Base-by-base conservation (phyloP, 108 stramenopile genomes). In the Craspedostauros australis region DNA sequence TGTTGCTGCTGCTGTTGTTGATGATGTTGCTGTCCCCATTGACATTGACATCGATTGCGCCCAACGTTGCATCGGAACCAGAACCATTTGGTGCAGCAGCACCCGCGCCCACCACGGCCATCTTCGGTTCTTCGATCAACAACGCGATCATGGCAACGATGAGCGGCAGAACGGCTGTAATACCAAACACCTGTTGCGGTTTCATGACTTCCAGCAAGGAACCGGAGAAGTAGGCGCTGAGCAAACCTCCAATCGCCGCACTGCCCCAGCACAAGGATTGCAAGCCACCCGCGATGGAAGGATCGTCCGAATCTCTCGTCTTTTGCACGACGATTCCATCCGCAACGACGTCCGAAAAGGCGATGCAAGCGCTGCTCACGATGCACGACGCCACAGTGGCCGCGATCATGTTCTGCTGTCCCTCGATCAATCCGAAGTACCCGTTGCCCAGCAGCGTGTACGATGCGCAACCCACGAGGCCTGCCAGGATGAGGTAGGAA, bases 251-350 rank as follows among this genome's bases (percentile, higher is more conserved):
- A 40, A 94, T 50, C 7, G 93, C 83, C 5, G 90, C 84, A 45
- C 69, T 65, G 45, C 91, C 84, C 96, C 96, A 97, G 66, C 95
- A 95, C 4, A 95, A 49, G 26, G 75, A 76, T 58, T 95, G 96
- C 29, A 95, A 68, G n/a, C 84, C 82, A 29, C 85, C 86, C 16
- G 86, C 82, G 3, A 84, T 38, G 6, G 57, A 54, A 22, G 79
- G 76, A 64, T 88, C 81, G 14, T 74, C 60, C 29, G 86, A 73
- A 22, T 92, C 84, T 39, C 85, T 57, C 37, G 89, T 80, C 40
- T 73, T 84, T 58, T 93, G 83, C 7, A 97, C 96, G 11, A 95
- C 95, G 44, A 97, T 90, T 8, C 93, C 91, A 77, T 97, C 96
- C 12, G 92, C 95, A 14, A 97, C 96, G 2, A 97, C 96, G 67